Evolutionary conservation across 768 basidiomycete species (phyloP), one percentile per base, ranked within the genome.

Genomic region (Macrolepiota dolichaula): DNA sequence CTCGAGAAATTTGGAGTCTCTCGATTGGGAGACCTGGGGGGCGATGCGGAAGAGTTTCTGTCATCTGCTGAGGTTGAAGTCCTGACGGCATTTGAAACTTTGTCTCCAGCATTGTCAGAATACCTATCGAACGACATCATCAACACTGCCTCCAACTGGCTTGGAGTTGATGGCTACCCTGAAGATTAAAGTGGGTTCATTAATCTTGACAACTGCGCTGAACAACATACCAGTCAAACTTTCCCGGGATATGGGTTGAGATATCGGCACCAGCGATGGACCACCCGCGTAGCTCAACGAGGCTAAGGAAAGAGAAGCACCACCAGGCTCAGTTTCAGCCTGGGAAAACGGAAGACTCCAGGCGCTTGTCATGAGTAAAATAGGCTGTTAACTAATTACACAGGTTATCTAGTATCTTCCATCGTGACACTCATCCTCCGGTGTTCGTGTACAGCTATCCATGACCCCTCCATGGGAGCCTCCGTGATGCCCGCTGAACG

Each of bases 1-100:
- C 51, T 38, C 1, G 59, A 60, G 51, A 60, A 52, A 53, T 60
- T 53, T n/a, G 29, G 51, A 7, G 59, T 53, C 13, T 42, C 51
- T 15, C 13, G 51, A 19, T 51, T 6, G 4, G 25, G 51, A 32
- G 37, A 37, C 3, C 12, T 19, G 13, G 37, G 24, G 22, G 59
- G 42, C 15, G 59, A 42, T 35, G 51, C 32, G 22, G 29, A 12
- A 19, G 36, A 50, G 36, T 17, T 35, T 32, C 36, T 37, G 35
- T 22, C 49, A 27, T 51, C 38, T 9, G 7, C 47, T 42, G 47
- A 7, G 4, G 47, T 25, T 22, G 52, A 37, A 19, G 52, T n/a
- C 9, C 24, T 38, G 25, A 29, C 52, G 37, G 29, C 52, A 54
- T 54, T 54, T 19, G 35, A 9, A n/a, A 24, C 4, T 38, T 54